Conservation (phyloP, 1,139 yeast genomes). For the Scheffersomyces illinoinensis region DNA sequence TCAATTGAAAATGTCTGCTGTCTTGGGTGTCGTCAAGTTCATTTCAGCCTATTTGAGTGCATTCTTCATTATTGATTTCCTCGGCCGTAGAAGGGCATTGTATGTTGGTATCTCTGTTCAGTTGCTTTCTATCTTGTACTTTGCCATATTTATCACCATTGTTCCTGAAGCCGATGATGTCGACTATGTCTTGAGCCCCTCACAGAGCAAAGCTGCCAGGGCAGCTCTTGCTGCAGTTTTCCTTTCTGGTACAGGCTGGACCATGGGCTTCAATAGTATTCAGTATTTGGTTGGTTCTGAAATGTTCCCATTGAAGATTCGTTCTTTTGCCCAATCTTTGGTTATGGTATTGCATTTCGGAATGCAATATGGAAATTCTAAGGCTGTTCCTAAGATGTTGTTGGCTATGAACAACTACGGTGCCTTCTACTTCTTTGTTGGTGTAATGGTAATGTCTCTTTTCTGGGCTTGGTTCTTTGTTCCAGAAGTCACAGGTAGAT, state of each 20-base stretch:
- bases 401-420: slow-evolving; percentile 50
- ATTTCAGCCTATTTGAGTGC: slow-evolving; percentile 45
- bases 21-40: slow-evolving; percentile 50
- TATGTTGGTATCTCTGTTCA: slow-evolving; percentile 43
- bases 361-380: slow-evolving; percentile 61
- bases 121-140: slow-evolving; percentile 30
- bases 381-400: slow-evolving; percentile 56
- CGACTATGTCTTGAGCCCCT: slow-evolving; percentile 25
- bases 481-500: slow-evolving; percentile 55
- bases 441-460: slow-evolving; percentile 40
- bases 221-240: slow-evolving; percentile 57
- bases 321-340: slow-evolving; percentile 54
- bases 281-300: slow-evolving; percentile 63
- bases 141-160: slow-evolving; percentile 47
- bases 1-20: slow-evolving; percentile 46
- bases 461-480: slow-evolving; percentile 54
- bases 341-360: slow-evolving; percentile 61
- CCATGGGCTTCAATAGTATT: slow-evolving; percentile 60
- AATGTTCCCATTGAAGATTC: slow-evolving; percentile 55
- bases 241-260: slow-evolving; percentile 61
- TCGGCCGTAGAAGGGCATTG: slow-evolving; percentile 44
- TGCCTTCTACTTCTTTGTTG: slow-evolving; percentile 55
- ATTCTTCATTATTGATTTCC: slow-evolving; percentile 47
- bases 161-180: slow-evolving; percentile 46
- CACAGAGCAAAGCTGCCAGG: slow-evolving; percentile 40